Percentiles rank a stretch among this genome's conserved stretches.
These are phyloP conservation scores for Clarkia xantiana DNA, from an alignment of 345 rosid species.

Conservation along the genomic window DNA sequence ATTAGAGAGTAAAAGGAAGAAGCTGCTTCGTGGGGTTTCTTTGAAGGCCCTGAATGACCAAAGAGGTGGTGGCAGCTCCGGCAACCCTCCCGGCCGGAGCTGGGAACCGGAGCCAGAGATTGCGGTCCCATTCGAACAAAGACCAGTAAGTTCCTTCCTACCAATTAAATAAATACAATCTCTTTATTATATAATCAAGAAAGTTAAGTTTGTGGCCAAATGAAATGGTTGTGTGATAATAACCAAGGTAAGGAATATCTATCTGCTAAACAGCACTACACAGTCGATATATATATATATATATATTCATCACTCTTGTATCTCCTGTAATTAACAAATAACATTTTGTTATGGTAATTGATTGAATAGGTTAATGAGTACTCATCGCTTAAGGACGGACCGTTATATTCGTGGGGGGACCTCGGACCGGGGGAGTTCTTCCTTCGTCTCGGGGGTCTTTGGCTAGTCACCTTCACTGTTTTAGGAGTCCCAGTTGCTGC, in stretches of 20 bases:
- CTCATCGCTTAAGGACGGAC: conserved; percentile 65
- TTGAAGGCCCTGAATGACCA: conserved; percentile 59
- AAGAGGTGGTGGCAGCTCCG: conserved; percentile 30
- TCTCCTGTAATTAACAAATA: background rate
- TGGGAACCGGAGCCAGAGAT: conserved; percentile 88
- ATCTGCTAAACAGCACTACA: no score
- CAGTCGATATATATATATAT: no score
- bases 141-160: conserved; percentile 40
- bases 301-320: no score
- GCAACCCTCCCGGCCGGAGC: conserved; percentile 47
- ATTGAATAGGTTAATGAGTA: conserved; percentile 69
- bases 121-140: conserved; percentile 80
- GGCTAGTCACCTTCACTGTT: conserved; percentile 60
- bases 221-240: no score
- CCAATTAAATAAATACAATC: background rate
- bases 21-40: conserved; percentile 15
- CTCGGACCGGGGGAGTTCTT: conserved; percentile 48
- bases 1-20: conserved; percentile 17
- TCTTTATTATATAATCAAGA: no score
- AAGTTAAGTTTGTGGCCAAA: no score
- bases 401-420: conserved; percentile 83
- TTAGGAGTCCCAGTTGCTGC: conserved; percentile 90
- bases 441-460: conserved; percentile 81
- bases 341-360: background rate
- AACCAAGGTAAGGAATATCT: no score